Evolutionary conservation across 1,284 basidiomycete species (phyloP).

Genomic region (Cryptococcus sp.): DNA sequence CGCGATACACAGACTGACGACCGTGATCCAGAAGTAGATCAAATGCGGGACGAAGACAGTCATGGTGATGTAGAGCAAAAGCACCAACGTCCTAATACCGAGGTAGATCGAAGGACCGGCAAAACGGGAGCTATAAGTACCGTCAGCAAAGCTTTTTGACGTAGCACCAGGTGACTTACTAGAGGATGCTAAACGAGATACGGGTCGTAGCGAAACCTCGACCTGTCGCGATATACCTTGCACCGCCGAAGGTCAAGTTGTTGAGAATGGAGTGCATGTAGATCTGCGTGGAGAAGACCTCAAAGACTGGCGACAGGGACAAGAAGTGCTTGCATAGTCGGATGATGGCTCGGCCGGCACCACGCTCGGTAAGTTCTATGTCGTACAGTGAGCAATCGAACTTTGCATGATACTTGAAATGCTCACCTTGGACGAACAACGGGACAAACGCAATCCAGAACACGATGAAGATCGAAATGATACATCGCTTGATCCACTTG

Average conservation of each 20-base stretch:
- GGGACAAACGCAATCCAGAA: conserved; percentile 94
- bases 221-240: conserved; percentile 97
- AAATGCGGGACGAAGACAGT: conserved; percentile 84
- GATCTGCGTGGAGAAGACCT: conserved; percentile 95
- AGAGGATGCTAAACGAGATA: conserved; percentile 87
- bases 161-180: conserved; percentile 45
- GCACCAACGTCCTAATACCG: conserved; percentile 84
- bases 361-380: conserved; percentile 86
- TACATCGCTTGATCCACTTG: conserved; percentile 89
- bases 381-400: conserved; percentile 2
- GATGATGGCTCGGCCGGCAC: conserved; percentile 80
- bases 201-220: conserved; percentile 94
- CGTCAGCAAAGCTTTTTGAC: conserved; percentile 6
- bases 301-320: conserved; percentile 90
- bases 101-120: conserved; percentile 95
- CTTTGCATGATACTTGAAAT: not conserved
- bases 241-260: conserved; percentile 92
- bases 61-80: conserved; percentile 87
- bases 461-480: conserved; percentile 94
- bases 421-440: conserved; percentile 84
- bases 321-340: conserved; percentile 89
- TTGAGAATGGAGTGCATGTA: conserved; percentile 92
- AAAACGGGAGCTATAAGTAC: conserved; percentile 68
- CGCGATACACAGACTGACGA: conserved; percentile 80
- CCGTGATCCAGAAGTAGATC: conserved; percentile 94